Evolutionary conservation across 139 green algal genomes (phyloP).

Genomic region (Eudorina sp.): DNA sequence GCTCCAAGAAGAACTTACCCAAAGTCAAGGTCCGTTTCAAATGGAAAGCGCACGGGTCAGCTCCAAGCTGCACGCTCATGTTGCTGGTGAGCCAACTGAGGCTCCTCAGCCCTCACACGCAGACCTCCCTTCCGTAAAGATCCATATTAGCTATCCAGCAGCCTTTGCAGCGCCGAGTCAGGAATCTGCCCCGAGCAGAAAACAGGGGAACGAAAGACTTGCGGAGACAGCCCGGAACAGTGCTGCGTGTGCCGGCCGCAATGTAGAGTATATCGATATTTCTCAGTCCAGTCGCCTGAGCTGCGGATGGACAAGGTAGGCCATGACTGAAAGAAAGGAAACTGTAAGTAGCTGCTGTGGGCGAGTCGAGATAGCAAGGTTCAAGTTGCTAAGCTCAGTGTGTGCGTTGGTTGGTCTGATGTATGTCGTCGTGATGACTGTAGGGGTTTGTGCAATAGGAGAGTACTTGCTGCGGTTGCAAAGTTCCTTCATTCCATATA

Average conservation of each 20-base stretch:
- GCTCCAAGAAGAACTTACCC: neutral
- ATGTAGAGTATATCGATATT: neutral
- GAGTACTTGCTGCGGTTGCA: too few species aligned
- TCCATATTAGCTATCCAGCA: neutral
- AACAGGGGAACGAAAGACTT: neutral
- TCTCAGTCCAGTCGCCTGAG: neutral
- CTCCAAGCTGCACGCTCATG: slow-evolving; percentile 3
- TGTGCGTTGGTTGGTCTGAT: neutral
- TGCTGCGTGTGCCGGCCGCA: neutral
- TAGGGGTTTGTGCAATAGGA: too few species aligned
- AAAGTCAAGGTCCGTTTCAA: slow-evolving; percentile 28
- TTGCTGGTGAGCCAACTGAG: neutral
- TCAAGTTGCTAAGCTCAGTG: neutral
- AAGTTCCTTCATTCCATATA: too few species aligned
- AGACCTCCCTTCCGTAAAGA: neutral
- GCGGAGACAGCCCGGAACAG: neutral
- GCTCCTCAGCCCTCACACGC: neutral
- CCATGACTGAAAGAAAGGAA: neutral
- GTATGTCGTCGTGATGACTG: too few species aligned
- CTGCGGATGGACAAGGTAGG: neutral
- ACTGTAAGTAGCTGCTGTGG: neutral
- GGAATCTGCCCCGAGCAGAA: too few species aligned
- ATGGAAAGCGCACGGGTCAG: slow-evolving; percentile 6
- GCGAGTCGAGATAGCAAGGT: neutral
- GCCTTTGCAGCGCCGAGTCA: too few species aligned